Evolutionary conservation across 768 basidiomycete genomes (phyloP).

Genomic region (Chlorophyllum brunneum): DNA sequence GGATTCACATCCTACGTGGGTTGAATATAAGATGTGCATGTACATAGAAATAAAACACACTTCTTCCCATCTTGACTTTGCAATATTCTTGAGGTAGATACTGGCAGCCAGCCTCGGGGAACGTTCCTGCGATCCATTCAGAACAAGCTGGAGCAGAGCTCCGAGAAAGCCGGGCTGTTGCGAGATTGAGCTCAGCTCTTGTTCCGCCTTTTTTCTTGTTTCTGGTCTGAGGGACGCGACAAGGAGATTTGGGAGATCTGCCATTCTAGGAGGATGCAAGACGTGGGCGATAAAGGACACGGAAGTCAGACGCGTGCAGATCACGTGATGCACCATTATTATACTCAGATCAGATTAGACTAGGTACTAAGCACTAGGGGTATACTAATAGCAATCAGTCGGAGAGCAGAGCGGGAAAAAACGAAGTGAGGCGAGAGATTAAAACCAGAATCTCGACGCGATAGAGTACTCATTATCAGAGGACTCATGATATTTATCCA

Average conservation of each 20-base stretch:
- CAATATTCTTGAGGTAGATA: slow-evolving; percentile 89
- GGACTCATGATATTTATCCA: background rate
- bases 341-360: background rate
- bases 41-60: slow-evolving; percentile 34
- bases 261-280: no score
- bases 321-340: slow-evolving; percentile 3
- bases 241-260: slow-evolving; percentile 66
- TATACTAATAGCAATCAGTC: no score
- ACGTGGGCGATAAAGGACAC: slow-evolving; percentile 6
- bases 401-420: no score
- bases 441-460: background rate
- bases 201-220: slow-evolving; percentile 79
- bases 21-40: background rate
- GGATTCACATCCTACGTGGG: slow-evolving; percentile 64
- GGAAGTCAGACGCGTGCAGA: slow-evolving; percentile 8
- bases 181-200: slow-evolving; percentile 63
- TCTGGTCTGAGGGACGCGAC: slow-evolving; percentile 66
- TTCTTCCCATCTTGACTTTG: slow-evolving; percentile 87
- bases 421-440: no score
- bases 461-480: background rate
- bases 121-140: slow-evolving; percentile 62
- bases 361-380: no score
- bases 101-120: slow-evolving; percentile 79
- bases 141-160: slow-evolving; percentile 74
- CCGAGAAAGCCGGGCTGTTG: slow-evolving; percentile 74